Conservation (phyloP, 208 protist species). For the Trypanosoma melophagium region DNA sequence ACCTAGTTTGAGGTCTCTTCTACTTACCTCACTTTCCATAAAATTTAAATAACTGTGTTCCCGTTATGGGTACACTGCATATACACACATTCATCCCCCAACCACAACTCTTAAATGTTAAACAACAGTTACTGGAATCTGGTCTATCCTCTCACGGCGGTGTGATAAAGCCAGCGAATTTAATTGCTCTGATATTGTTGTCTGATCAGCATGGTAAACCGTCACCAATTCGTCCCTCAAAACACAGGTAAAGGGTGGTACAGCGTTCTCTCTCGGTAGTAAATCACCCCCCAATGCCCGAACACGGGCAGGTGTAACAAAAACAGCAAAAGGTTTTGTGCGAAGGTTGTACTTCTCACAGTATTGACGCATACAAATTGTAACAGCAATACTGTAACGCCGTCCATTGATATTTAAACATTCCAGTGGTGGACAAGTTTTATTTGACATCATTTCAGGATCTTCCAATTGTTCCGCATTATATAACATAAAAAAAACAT, state of each 20-base stretch:
- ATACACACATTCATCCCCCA: background rate
- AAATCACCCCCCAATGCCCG: constrained; percentile 26
- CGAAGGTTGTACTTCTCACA: constrained; percentile 41
- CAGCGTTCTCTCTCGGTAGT: constrained; percentile 4
- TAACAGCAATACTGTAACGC: constrained; percentile 36
- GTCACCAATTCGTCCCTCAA: constrained; percentile 45
- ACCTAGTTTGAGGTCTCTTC: too few species aligned
- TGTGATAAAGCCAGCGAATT: background rate
- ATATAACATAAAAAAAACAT: constrained; percentile 28
- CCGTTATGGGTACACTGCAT: background rate
- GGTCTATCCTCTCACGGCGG: constrained; percentile 21
- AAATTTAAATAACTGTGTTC: background rate
- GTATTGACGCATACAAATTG: constrained; percentile 62
- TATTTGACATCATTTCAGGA: constrained; percentile 23
- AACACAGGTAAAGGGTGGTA: constrained; percentile 47
- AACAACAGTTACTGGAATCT: background rate
- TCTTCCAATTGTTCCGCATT: constrained; percentile 56
- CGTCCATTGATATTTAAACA: constrained; percentile 38
- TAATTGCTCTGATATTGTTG: constrained; percentile 41
- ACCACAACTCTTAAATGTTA: background rate
- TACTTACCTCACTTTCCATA: background rate
- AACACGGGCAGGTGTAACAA: constrained; percentile 40
- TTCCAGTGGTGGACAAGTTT: constrained; percentile 10
- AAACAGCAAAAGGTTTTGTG: constrained; percentile 23
- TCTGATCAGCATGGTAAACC: constrained; percentile 61